These are phyloP conservation scores for Leucocoprinus leucothites DNA, from an alignment of 768 basidiomycete genomes.

Conservation along the genomic window DNA sequence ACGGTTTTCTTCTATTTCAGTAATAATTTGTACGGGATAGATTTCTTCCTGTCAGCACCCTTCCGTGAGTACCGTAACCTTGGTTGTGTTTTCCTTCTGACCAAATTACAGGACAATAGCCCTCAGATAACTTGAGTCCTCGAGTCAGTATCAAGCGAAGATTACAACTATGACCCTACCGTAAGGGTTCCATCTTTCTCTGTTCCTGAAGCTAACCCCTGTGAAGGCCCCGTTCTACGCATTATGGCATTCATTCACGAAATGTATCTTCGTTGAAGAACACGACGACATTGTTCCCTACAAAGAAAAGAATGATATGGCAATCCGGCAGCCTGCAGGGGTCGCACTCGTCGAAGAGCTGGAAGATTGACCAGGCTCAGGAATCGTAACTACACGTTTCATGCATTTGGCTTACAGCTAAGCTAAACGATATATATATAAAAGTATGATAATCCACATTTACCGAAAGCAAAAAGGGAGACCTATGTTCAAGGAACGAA, in stretches of 20 bases:
- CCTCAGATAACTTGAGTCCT: conserved; percentile 50
- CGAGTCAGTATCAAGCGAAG: conserved; percentile 41
- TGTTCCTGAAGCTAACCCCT: background rate
- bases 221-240: conserved; percentile 39
- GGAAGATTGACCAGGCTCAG: background rate
- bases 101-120: conserved; percentile 40
- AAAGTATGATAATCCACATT: no score
- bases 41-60: conserved; percentile 42
- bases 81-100: background rate
- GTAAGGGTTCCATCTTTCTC: conserved; percentile 23
- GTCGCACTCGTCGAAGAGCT: conserved; percentile 17
- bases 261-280: conserved; percentile 55
- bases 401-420: no score
- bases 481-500: background rate
- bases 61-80: conserved; percentile 31
- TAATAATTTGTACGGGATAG: no score
- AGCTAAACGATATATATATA: no score
- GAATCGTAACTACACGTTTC: no score
- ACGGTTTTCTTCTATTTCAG: no score
- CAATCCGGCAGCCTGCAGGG: conserved; percentile 28
- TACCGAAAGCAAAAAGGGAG: background rate
- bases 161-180: no score
- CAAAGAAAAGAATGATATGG: conserved; percentile 43
- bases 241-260: conserved; percentile 51
- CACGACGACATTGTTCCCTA: conserved; percentile 54